Percentiles rank a stretch among this genome's conserved stretches.
These are phyloP conservation scores for Microdochium paspali DNA, from an alignment of 2,329 filamentous ascomycete genomes.

Conservation along the genomic window DNA sequence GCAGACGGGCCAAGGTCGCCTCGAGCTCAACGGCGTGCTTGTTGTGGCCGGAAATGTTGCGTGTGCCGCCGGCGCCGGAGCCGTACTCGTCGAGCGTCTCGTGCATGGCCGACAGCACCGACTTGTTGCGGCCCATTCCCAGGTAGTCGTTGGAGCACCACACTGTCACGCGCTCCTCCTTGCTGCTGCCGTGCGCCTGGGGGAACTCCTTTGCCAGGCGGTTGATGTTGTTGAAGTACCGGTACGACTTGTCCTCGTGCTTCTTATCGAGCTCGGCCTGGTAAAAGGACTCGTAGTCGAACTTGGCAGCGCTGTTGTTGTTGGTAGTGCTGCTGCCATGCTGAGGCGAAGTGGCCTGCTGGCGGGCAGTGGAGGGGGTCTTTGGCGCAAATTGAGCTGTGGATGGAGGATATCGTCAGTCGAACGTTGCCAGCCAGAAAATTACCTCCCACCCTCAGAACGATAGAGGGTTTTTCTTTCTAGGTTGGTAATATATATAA, in stretches of 20 bases:
- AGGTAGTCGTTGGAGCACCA: conserved; percentile 99
- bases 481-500: no score
- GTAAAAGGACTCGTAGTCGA: conserved; percentile 91
- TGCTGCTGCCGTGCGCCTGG: conserved; percentile 77
- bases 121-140: conserved; percentile 87
- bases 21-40: conserved; percentile 85
- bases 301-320: conserved; percentile 41
- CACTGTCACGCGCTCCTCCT: conserved; percentile 82
- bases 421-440: no score
- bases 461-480: no score
- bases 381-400: conserved; percentile 9
- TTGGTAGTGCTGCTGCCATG: conserved; percentile 12
- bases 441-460: no score
- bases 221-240: conserved; percentile 99
- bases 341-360: conserved; percentile 13
- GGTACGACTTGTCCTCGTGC: conserved; percentile 98
- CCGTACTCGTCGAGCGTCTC: conserved; percentile 91
- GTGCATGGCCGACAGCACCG: conserved; percentile 88
- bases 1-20: conserved; percentile 71
- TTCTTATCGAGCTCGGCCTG: conserved; percentile 88
- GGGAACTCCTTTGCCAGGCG: conserved; percentile 94
- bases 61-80: conserved; percentile 86
- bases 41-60: conserved; percentile 98
- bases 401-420: not conserved
- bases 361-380: conserved; percentile 24